Base-by-base conservation (phyloP, 768 basidiomycete genomes). In the Guyanaporus albipodus region DNA sequence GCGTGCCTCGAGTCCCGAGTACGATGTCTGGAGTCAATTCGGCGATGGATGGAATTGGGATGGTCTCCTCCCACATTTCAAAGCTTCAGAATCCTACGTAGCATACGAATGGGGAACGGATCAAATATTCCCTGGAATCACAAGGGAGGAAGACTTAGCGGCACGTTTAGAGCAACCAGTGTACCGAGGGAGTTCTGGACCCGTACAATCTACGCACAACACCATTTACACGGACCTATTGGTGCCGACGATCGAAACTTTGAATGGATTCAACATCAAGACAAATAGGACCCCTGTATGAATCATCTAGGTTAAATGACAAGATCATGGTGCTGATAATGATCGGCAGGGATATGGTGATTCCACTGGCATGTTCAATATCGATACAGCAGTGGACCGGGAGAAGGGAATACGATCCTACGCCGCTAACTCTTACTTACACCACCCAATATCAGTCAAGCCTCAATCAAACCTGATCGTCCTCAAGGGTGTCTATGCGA, bases 1-100 rank as follows among this genome's bases (percentile, higher is more conserved):
- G 56, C 56, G 56, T 38, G 56, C 48, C 22, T 58, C 56, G 7
- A 28, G 48, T 17, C 28, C 45, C 3, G 56, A 58, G 36, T 58
- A 57, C n/a, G 56, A 57, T 27, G 44, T 45, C 22, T 57, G 56
- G 56, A 35, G 45, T 8, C 45, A 44, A 8, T 58, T 57, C 4
- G 56, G 52, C 27, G 3, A 10, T 17, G 56, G 56, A 27, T 58
- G 56, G 56, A 24, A 39, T 34, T 57, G 56, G 56, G 12, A 48
- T 17, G 19, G 39, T 8, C 56, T 57, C 22, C 47, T 54, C 8
- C 53, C 56, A 10, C 31, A 42, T 33, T 57, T 58, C 21, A 55
- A 55, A 42, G 47, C 48, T 6, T 15, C 41, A 38, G 56, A 57
- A 22, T 10, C n/a, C 21, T 50, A 54, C 29, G 4, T 29, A 27